Evolutionary conservation across 352 stramenopile genomes (phyloP).

Genomic region (Phytophthora pisi): DNA sequence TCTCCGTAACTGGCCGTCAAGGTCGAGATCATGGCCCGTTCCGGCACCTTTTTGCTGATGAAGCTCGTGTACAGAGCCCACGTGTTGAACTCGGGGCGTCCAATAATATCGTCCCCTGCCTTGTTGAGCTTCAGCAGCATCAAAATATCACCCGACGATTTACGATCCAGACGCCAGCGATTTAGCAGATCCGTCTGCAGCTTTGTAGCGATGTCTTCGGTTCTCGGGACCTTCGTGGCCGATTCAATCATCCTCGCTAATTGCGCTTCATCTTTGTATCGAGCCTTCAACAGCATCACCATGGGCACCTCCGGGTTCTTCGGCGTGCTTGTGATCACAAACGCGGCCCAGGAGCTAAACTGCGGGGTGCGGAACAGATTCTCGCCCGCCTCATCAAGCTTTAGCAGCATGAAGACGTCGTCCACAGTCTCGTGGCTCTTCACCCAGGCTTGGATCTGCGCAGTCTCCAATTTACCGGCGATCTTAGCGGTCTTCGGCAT

Average conservation of each 20-base stretch:
- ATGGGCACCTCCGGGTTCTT: constrained; percentile 1
- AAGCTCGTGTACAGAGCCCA: constrained; percentile 4
- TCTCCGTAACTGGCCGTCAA: constrained; percentile 7
- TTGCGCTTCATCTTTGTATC: neutral
- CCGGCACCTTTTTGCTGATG: constrained; percentile 1
- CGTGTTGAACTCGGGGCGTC: neutral
- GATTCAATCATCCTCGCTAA: neutral
- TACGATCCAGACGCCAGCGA: constrained; percentile 1
- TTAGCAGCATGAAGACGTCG: constrained; percentile 5
- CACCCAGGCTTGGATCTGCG: neutral
- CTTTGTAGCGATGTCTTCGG: neutral
- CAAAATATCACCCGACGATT: neutral
- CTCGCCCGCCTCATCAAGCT: constrained; percentile 2
- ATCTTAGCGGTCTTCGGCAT: neutral
- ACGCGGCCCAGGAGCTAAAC: neutral
- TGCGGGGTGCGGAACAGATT: neutral
- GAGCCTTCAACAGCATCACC: neutral
- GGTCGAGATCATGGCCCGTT: neutral
- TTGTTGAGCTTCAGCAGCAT: constrained; percentile 4
- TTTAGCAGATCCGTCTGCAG: neutral
- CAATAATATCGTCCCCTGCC: neutral
- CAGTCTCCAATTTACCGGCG: neutral
- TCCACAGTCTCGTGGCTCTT: neutral
- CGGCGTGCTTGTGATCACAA: neutral
- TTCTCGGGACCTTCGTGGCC: constrained; percentile 4